phyloP scores from a whole-genome alignment of 2,329 filamentous ascomycete species.

The Colletotrichum salicis region DNA sequence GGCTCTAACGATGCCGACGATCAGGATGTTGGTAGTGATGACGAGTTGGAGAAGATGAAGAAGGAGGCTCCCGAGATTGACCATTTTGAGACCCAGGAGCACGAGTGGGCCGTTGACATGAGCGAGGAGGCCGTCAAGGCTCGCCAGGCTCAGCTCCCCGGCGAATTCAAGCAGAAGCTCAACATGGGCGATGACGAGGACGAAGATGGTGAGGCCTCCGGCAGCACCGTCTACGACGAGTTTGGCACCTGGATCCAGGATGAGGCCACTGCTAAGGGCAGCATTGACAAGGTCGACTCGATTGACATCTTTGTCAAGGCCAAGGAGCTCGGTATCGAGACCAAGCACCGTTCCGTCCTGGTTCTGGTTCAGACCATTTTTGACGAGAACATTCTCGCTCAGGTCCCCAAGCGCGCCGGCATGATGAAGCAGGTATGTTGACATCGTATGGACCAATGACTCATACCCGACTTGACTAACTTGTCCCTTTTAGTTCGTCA shows the following conservation, averaged over 20 bases:
- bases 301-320: conserved; percentile 96
- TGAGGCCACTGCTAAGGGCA: conserved; percentile 76
- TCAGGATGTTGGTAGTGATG: conserved; percentile 82
- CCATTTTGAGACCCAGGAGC: conserved; percentile 77
- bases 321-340: conserved; percentile 93
- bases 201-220: conserved; percentile 80
- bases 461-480: conserved; percentile 45
- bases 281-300: conserved; percentile 83
- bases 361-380: conserved; percentile 96
- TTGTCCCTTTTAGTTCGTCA: conserved; percentile 70
- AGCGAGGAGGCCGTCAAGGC: conserved; percentile 95
- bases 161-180: conserved; percentile 92
- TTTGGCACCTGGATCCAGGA: conserved; percentile 92
- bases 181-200: conserved; percentile 82
- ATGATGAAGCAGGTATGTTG: conserved; percentile 85
- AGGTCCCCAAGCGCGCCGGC: conserved; percentile 83
- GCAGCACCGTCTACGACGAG: conserved; percentile 84
- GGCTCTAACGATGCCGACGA: conserved; percentile 62
- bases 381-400: conserved; percentile 86
- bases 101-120: conserved; percentile 96
- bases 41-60: conserved; percentile 89
- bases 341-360: conserved; percentile 91
- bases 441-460: not conserved
- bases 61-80: conserved; percentile 61
- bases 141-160: conserved; percentile 91